Evolutionary conservation across 2,329 filamentous ascomycete species (phyloP).

Genomic region (Elsinoe perseae): DNA sequence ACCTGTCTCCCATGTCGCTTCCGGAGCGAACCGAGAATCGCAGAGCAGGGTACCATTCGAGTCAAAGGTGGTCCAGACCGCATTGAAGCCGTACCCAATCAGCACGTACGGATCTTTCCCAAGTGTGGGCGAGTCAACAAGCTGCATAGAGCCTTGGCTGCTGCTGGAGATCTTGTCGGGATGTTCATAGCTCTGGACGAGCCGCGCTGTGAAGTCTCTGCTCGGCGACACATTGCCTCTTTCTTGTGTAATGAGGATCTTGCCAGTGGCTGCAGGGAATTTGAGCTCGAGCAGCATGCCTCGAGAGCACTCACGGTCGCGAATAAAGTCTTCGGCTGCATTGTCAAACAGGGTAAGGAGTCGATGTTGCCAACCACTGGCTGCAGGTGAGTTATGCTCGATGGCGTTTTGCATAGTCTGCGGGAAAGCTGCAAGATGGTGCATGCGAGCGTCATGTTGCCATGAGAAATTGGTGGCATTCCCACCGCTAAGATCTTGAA

Average conservation of each 20-base stretch:
- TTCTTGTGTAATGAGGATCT: not conserved
- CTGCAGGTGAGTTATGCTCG: not conserved
- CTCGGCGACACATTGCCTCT: not conserved
- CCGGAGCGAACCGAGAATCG: slow-evolving; percentile 24
- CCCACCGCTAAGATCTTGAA: slow-evolving; percentile 24
- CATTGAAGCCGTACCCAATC: slow-evolving; percentile 26
- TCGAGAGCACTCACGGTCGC: slow-evolving; percentile 27
- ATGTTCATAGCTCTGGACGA: slow-evolving; percentile 26
- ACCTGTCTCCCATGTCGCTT: slow-evolving; percentile 24
- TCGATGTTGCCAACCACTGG: slow-evolving; percentile 19
- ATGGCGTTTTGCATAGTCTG: slow-evolving; percentile 17
- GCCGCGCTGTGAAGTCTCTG: slow-evolving; percentile 24
- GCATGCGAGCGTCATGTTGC: slow-evolving; percentile 44
- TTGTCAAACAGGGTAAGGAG: slow-evolving; percentile 40
- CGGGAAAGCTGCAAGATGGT: slow-evolving; percentile 41
- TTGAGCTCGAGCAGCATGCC: slow-evolving; percentile 29
- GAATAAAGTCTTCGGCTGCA: slow-evolving; percentile 33
- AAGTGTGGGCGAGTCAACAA: slow-evolving; percentile 16
- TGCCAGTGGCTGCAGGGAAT: slow-evolving; percentile 21
- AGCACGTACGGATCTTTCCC: slow-evolving; percentile 20
- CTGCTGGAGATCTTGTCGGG: slow-evolving; percentile 22
- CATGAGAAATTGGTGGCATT: slow-evolving; percentile 34
- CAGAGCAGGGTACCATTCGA: slow-evolving; percentile 24
- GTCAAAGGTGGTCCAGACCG: slow-evolving; percentile 24
- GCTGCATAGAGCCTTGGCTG: slow-evolving; percentile 24